Evolutionary conservation across 164 flowering plant genomes (phyloP).

Genomic region (Hamamelis virginiana): DNA sequence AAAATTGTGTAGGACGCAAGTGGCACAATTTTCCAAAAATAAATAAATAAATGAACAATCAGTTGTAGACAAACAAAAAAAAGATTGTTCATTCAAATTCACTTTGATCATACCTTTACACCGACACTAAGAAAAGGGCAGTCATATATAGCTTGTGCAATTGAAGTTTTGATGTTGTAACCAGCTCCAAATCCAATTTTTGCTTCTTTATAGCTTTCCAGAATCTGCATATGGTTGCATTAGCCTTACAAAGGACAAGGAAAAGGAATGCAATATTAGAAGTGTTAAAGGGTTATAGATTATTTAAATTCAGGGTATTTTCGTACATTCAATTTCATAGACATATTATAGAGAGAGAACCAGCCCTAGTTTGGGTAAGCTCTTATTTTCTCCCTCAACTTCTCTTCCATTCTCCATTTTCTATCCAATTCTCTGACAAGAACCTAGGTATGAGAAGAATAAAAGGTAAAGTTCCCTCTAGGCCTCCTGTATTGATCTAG

Average conservation of each 20-base stretch:
- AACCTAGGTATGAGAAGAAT: not conserved
- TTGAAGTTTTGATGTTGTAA: slow-evolving; percentile 53
- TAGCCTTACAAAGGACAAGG: slow-evolving; percentile 9
- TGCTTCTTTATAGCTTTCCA: slow-evolving; percentile 57
- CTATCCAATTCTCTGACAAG: no score
- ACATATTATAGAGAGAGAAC: no score
- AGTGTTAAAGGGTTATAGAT: no score
- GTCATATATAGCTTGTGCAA: slow-evolving; percentile 65
- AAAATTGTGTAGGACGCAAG: no score
- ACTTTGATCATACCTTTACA: slow-evolving; percentile 50
- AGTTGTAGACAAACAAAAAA: no score
- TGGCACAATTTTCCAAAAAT: no score
- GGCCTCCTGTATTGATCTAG: not conserved
- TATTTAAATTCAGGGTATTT: no score
- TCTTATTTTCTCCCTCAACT: no score
- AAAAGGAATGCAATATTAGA: not conserved
- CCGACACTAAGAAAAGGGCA: slow-evolving; percentile 75
- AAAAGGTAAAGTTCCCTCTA: not conserved
- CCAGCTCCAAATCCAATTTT: slow-evolving; percentile 89
- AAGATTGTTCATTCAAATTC: not conserved
- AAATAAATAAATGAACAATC: no score
- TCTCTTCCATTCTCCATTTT: no score
- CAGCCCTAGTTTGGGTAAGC: no score
- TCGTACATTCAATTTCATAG: no score
- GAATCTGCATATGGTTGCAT: slow-evolving; percentile 46